Base-by-base conservation (phyloP, 805 yeast species). In the Yarrowia deformans region DNA sequence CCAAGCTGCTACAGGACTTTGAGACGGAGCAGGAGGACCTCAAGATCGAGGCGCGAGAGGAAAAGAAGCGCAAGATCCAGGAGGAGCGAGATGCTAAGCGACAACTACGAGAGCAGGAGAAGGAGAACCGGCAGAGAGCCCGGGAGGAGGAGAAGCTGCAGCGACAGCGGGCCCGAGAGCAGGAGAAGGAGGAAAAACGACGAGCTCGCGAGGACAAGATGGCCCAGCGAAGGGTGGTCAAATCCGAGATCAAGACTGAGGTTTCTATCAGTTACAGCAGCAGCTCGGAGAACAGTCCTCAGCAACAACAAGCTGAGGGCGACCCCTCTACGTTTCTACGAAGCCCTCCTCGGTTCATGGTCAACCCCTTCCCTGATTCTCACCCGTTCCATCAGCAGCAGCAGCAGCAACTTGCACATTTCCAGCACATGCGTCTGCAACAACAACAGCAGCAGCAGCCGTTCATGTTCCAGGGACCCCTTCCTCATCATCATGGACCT, bases 1-100 rank as follows among this genome's bases (percentile, higher is more conserved):
- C 88, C 3, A 78, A 71, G 18, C 54, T 81, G 34, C 71, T 79
- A 18, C 74, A 76, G 9, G 77, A 73, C 49, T 76, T 48, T 40
- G 68, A 63, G 55, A 18, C 29, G 13, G 68, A 63, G 37, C 14
- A 48, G 46, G 48, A 48, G 19, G 68, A 63, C 10, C 39, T 63
- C 56, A 63, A 63, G 68, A 29, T 48, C 1, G 50, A 69, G 54
- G 46, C 50, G 16, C 37, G 16, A 2, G 63, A 66, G 52, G 70
- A 61, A 45, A 68, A 66, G 55, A 39, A 61, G 32, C 58, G 69
- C 9, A 37, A 48, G 39, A 61, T 48, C 10, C 68, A 64, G 58
- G 67, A 61, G 40, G 70, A 45, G 29, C 32, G 46, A 29, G 48
- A 35, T 14, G 43, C 42, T 3, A 35, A 67, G 49, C 60, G 56